Evolutionary conservation across 768 basidiomycete species (phyloP), one percentile per base, ranked within the genome.

Genomic region (Solioccasus polychromus): DNA sequence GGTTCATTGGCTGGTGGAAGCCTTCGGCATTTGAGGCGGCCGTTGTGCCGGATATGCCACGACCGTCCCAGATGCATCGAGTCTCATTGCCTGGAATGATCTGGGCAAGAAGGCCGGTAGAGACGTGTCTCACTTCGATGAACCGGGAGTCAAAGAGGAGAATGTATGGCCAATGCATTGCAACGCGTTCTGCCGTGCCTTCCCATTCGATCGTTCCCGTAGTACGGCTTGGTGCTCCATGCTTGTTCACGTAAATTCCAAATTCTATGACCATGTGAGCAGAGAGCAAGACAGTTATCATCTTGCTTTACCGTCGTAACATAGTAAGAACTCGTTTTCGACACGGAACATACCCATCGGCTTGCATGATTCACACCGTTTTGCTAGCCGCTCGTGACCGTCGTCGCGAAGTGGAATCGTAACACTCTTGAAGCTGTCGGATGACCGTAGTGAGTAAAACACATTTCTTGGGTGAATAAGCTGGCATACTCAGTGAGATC

Each of bases 331-430:
- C 64, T 92, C 90, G 48, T 88, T 85, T 45, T 93, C 91, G 25
- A 81, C 83, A 19, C 91, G 76, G 79, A 92, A 94, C 80, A 96
- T 93, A 10, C 90, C 91, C 56, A 93, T 75, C 0, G 93, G 91
- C 40, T 82, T 76, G 53, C 84, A 87, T 7, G 80, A 78, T 54
- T 92, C 88, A 55, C 85, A 89, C 2, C 90, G 80, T 60, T 85
- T 88, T 22, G 87, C 83, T 35, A 94, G 64, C 35, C 82, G 76
- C 47, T 82, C 78, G 26, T 84, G 63, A 58, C 82, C 69, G 68
- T 84, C 81, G 48, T 93, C 90, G 24, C 85, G 76, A 46, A 85
- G 82, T 1, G 94, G 92, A 48, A 97, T 90, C 3, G 91, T 92
- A 2, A 88, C 85, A 61, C 87, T 90, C 66, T 88, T 86, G 67